Base-by-base conservation (phyloP, 2,329 filamentous ascomycete species). In the Nemania sp. region DNA sequence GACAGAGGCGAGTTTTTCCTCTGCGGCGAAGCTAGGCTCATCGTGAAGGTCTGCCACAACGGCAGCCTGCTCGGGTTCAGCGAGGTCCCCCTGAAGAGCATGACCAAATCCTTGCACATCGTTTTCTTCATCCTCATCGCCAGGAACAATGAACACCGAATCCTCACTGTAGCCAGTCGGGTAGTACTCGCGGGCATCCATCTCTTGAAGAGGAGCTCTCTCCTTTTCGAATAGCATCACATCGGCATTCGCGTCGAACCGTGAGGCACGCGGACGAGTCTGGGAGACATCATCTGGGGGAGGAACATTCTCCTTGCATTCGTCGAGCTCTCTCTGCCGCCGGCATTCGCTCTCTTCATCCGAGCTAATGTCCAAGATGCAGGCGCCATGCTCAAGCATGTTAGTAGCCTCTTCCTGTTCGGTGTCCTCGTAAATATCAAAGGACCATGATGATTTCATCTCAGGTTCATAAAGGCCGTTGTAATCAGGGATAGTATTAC, bases 401-500 rank as follows among this genome's bases (percentile, higher is more conserved):
- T 96, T 97, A 64, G 91, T 90, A 73, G 94, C 89, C 68, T 96
- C 88, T 68, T 97, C 89, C 69, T 96, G 90, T 6, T 88, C 83
- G 0, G 90, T 91, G 71, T 99, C 93, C 69, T 96, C 90, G 69
- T 97, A 87, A 66, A 99, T 97, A 54, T 93, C 89, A 68, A 99
- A 97, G 76, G 88, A 88, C 92, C 91, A 97, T 53, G 80, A 80
- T 28, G 83, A 79, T 67, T 88, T 82, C 64, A 80, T 70, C 48
- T 80, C 77, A 19, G 77, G 67, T 55, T 77, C 75, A 36, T 72
- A 59, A 30, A 81, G 67, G 39, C 66, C 64, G 49, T 74, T 74
- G 70, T 86, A 87, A 57, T 78, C 78, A 5, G 86, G 76, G 49
- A 92, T 83, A 23, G 88, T 91, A 44, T 89, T 88, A 69, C 83